phyloP scores from a whole-genome alignment of 2,329 filamentous ascomycete species.

The Ceratocystiopsis sp. region DNA sequence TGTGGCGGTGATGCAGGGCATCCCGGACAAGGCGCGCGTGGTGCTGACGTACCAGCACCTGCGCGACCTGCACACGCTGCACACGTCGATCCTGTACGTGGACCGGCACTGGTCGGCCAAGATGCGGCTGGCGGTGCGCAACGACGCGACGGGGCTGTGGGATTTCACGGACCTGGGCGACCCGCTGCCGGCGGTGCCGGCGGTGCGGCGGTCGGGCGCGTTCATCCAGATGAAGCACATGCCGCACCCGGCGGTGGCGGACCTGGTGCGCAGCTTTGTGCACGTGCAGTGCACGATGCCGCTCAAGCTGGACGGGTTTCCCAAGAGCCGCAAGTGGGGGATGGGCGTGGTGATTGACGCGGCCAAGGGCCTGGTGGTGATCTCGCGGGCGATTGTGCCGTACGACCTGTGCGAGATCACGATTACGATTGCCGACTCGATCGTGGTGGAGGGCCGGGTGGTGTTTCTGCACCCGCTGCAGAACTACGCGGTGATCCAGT shows the following conservation, averaged over 20 bases:
- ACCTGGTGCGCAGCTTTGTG: constrained; percentile 88
- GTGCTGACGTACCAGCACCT: constrained; percentile 95
- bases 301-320: constrained; percentile 93
- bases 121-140: constrained; percentile 83
- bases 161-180: constrained; percentile 80
- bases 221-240: constrained; percentile 88
- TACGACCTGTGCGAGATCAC: constrained; percentile 95
- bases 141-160: constrained; percentile 82
- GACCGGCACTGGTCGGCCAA: constrained; percentile 93
- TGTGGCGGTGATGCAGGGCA: constrained; percentile 73
- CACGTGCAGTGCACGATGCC: constrained; percentile 87
- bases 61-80: constrained; percentile 80
- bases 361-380: constrained; percentile 83
- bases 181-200: constrained; percentile 55
- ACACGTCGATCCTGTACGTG: constrained; percentile 81
- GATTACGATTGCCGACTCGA: constrained; percentile 89
- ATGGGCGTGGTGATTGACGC: constrained; percentile 97
- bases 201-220: constrained; percentile 60
- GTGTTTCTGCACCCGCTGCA: constrained; percentile 92
- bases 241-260: constrained; percentile 75
- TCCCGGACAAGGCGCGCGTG: constrained; percentile 68
- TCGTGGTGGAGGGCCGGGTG: constrained; percentile 85
- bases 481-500: constrained; percentile 91
- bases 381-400: constrained; percentile 84
- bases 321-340: constrained; percentile 81